These are phyloP conservation scores for Teratosphaeria destructans DNA, from an alignment of 2,329 filamentous ascomycete species.

Conservation along the genomic window DNA sequence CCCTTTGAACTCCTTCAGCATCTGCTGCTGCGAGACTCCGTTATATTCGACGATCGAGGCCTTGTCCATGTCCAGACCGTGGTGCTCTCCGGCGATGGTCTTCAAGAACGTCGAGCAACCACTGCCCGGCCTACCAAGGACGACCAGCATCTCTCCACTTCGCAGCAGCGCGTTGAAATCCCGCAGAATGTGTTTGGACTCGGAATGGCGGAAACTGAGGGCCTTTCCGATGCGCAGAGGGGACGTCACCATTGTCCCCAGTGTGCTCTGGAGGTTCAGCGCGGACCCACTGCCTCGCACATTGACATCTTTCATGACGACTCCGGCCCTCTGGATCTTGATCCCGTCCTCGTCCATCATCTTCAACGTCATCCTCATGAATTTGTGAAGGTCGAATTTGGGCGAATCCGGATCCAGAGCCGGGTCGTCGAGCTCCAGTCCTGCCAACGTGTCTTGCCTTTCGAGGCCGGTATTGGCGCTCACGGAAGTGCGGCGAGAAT, in stretches of 20 bases:
- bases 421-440: slow-evolving; percentile 36
- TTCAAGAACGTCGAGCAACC: slow-evolving; percentile 57
- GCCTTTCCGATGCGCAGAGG: slow-evolving; percentile 49
- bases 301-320: slow-evolving; percentile 55
- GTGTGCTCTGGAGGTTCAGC: slow-evolving; percentile 58
- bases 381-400: slow-evolving; percentile 46
- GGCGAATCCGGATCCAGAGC: slow-evolving; percentile 42
- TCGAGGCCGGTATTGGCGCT: slow-evolving; percentile 11
- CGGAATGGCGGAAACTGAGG: slow-evolving; percentile 38
- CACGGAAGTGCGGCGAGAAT: slow-evolving; percentile 7
- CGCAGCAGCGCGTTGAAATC: slow-evolving; percentile 45
- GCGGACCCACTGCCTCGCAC: slow-evolving; percentile 58
- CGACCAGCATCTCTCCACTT: slow-evolving; percentile 39
- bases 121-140: slow-evolving; percentile 40
- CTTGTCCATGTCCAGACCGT: slow-evolving; percentile 46
- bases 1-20: slow-evolving; percentile 38
- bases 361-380: slow-evolving; percentile 39
- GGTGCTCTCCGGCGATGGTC: slow-evolving; percentile 49
- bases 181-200: slow-evolving; percentile 46
- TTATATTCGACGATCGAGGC: slow-evolving; percentile 51
- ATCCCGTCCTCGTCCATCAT: slow-evolving; percentile 47
- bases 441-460: slow-evolving; percentile 21
- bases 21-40: slow-evolving; percentile 36
- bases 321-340: slow-evolving; percentile 44
- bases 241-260: slow-evolving; percentile 47